Evolutionary conservation across 1,139 yeast genomes (phyloP), one percentile per base, ranked within the genome.

Genomic region (Yamadazyma sp.): DNA sequence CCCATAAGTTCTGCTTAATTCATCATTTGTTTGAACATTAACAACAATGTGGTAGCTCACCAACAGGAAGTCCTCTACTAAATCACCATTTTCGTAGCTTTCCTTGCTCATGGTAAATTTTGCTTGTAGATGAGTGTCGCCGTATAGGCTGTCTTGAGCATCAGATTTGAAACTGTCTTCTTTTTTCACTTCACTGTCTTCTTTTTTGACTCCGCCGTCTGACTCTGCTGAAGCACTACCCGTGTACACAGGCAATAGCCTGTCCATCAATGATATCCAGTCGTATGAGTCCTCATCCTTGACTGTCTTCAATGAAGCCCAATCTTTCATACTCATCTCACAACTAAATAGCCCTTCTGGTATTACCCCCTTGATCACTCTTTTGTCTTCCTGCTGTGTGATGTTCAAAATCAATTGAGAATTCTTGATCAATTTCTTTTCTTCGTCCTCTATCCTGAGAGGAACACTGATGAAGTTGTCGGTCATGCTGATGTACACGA

Each of bases 361-460:
- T 40, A 49, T 28, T 39, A 46, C 38, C 25, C 41, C 55, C 11
- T 42, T 44, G 17, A 54, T 22, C 1, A 33, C 36, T n/a, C 39
- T 37, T 11, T 43, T 42, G 23, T 33, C 46, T 12, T 48, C 48
- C 10, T 41, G 43, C 4, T 43, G 41, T n/a, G 33, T 22, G 8
- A 46, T 36, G 14, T 49, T 45, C 9, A 58, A 28, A 30, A 48
- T 48, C 17, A 59, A 28, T 11, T 37, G 38, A 4, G 54, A 40
- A 14, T 42, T 38, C 38, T 57, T 55, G 10, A 59, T 54, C 18
- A 48, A 34, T 11, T 46, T 44, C 30, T 45, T 47, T 14, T 37
- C 37, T 9, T 38, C 42, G 44, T 58, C 58, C 34, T 56, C 56
- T n/a, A 61, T 51, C 10, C 41, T 34, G 10, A 62, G 43, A 3